Evolutionary conservation across 148 eudicot species (phyloP), one percentile per base, ranked within the genome.

Genomic region (Heliosperma pusillum): DNA sequence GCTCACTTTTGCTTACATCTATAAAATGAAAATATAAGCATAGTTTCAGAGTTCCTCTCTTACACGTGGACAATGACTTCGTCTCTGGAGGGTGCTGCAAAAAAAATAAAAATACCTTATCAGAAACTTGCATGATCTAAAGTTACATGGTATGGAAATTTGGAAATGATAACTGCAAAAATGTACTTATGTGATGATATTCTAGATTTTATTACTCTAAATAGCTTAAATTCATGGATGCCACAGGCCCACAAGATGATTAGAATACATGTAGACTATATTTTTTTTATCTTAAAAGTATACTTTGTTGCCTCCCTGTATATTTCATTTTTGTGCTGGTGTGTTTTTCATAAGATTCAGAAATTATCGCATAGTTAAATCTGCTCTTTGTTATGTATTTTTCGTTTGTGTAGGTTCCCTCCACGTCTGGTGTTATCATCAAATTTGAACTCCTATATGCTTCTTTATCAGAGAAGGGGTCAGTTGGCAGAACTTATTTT

Each of bases 401-500:
- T 33, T 45, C 57, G 58, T 57, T 60, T 72, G 20, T 79, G 57
- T 67, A 95, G 98, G 89, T 89, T 80, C 85, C 87, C 61, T 72
- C 92, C 66, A 83, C 89, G 21, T 89, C 90, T 70, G 93, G 92
- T 63, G 90, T 88, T 73, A 85, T 92, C 62, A 80, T 95, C 86
- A 90, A 88, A 82, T 92, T 95, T 86, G 98, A 95, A 85, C 93
- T 95, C 61, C 67, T 95, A 83, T 89, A 92, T 77, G 88, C 93
- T 36, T 90, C 98, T 73, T 81, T 89, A 66, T 74, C 87, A 84
- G 96, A 88, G 80, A 88, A 86, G 76, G 88, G 93, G 98, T 95
- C 55, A 85, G 94, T 83, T 80, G 29, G 68, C 42, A 33, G 11
- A 11, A 15, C n/a, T 52, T 74, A n/a, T n/a, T n/a, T n/a, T n/a